phyloP scores from a whole-genome alignment of 257 asterid species.

The Rhazya stricta region DNA sequence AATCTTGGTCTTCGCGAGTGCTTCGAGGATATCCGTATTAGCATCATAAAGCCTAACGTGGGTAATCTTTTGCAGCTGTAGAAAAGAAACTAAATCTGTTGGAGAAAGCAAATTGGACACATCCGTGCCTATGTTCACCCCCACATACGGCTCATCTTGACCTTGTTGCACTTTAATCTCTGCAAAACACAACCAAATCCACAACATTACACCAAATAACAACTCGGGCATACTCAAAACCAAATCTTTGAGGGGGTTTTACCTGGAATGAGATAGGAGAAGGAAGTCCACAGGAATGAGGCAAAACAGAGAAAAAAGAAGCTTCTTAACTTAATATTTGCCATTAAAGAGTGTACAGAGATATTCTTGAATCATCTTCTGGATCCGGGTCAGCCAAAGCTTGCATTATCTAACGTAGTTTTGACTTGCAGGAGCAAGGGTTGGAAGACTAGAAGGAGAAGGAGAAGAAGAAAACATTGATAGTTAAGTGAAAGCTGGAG shows the following conservation, averaged over 20 bases:
- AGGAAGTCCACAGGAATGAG: constrained; percentile 19
- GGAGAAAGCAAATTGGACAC: constrained; percentile 63
- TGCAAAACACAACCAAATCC: constrained; percentile 23
- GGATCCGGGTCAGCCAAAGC: constrained; percentile 29
- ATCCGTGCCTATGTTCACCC: constrained; percentile 92
- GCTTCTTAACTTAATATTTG: constrained; percentile 31
- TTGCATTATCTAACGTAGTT: constrained; percentile 29
- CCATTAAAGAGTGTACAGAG: constrained; percentile 43
- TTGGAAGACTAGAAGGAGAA: neutral
- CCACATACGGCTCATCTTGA: constrained; percentile 73
- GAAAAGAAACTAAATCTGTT: constrained; percentile 57
- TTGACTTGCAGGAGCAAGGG: constrained; percentile 29
- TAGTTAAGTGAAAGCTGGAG: constrained; percentile 22
- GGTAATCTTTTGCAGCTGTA: constrained; percentile 66
- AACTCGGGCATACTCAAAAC: constrained; percentile 11
- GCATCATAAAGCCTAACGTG: constrained; percentile 92
- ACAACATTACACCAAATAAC: neutral
- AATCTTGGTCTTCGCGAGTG: constrained; percentile 79
- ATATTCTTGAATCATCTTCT: constrained; percentile 60
- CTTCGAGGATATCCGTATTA: constrained; percentile 58
- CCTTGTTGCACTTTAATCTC: constrained; percentile 51
- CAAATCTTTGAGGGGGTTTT: constrained; percentile 17
- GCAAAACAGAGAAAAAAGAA: constrained; percentile 23
- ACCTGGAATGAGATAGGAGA: constrained; percentile 43
- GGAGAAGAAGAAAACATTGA: constrained; percentile 19